Conservation (phyloP, 2,329 filamentous ascomycete species). For the Westerdykella ornata region DNA sequence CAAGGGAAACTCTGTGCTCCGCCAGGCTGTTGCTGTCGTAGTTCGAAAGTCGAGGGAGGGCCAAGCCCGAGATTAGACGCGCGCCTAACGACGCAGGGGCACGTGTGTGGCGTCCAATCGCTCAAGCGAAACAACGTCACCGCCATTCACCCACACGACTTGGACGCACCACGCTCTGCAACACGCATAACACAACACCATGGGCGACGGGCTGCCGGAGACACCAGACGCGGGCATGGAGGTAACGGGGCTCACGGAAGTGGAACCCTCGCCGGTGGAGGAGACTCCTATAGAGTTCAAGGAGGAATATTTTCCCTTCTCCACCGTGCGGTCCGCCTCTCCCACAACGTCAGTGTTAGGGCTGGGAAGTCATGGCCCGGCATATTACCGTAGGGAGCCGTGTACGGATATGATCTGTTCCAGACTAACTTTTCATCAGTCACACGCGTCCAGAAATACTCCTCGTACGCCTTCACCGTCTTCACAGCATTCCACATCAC, state of each 20-base stretch:
- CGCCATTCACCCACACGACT: conserved; percentile 17
- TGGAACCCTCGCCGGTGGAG: conserved; percentile 78
- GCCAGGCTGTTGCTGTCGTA: no score
- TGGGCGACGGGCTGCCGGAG: conserved; percentile 11
- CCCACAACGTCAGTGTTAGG: conserved; percentile 41
- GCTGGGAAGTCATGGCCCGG: conserved; percentile 62
- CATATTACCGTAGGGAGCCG: conserved; percentile 63
- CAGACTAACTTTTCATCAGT: conserved; percentile 43
- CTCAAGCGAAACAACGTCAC: conserved; percentile 28
- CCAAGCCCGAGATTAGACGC: neutral
- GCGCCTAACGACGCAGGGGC: no score
- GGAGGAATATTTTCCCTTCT: conserved; percentile 44
- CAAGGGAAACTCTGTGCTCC: no score
- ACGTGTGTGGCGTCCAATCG: neutral
- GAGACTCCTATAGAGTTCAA: conserved; percentile 46
- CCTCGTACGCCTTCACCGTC: conserved; percentile 57
- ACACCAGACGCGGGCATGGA: conserved; percentile 41
- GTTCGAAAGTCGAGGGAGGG: neutral
- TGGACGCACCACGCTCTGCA: neutral
- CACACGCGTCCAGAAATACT: conserved; percentile 75
- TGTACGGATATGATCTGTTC: conserved; percentile 2
- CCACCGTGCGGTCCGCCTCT: conserved; percentile 17
- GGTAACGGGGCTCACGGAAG: conserved; percentile 61
- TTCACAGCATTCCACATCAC: conserved; percentile 40
- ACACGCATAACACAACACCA: conserved; percentile 4